Evolutionary conservation across 1,284 basidiomycete genomes (phyloP).

Genomic region (Microbotryum violaceum): DNA sequence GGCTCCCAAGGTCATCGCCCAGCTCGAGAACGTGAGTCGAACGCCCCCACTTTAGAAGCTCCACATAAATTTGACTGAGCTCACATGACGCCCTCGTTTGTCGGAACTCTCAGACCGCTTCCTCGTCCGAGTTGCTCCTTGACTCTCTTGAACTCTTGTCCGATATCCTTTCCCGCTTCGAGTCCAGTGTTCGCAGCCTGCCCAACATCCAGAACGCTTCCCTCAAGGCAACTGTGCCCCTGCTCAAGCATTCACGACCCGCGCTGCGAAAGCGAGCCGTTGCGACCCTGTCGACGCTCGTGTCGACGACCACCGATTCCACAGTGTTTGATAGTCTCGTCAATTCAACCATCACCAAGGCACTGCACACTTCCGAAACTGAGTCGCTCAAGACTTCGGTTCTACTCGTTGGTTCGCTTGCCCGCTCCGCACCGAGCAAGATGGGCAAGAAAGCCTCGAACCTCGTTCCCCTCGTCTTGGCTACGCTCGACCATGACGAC

Average conservation of each 20-base stretch:
- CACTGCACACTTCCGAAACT: slow-evolving; percentile 35
- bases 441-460: slow-evolving; percentile 54
- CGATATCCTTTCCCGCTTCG: slow-evolving; percentile 83
- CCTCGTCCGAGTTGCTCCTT: slow-evolving; percentile 72
- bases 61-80: neutral
- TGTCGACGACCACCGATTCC: slow-evolving; percentile 11
- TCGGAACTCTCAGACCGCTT: slow-evolving; percentile 48
- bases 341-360: slow-evolving; percentile 9
- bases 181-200: slow-evolving; percentile 47
- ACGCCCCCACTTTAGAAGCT: neutral
- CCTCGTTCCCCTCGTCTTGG: slow-evolving; percentile 61
- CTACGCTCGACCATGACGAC: slow-evolving; percentile 60
- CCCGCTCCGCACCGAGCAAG: slow-evolving; percentile 55
- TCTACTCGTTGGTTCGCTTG: slow-evolving; percentile 69
- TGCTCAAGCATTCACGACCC: slow-evolving; percentile 65
- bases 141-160: slow-evolving; percentile 86
- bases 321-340: slow-evolving; percentile 14
- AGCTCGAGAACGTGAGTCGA: slow-evolving; percentile 61
- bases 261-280: slow-evolving; percentile 87
- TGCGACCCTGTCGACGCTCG: slow-evolving; percentile 51
- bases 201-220: slow-evolving; percentile 49
- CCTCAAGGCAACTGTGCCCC: slow-evolving; percentile 62
- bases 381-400: slow-evolving; percentile 70
- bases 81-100: slow-evolving; percentile 3
- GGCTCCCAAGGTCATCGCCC: slow-evolving; percentile 70